Percentiles rank a stretch among this genome's conserved stretches.
phyloP scores from a whole-genome alignment of 108 stramenopile species.

The Hondaea fermentalgiana region DNA sequence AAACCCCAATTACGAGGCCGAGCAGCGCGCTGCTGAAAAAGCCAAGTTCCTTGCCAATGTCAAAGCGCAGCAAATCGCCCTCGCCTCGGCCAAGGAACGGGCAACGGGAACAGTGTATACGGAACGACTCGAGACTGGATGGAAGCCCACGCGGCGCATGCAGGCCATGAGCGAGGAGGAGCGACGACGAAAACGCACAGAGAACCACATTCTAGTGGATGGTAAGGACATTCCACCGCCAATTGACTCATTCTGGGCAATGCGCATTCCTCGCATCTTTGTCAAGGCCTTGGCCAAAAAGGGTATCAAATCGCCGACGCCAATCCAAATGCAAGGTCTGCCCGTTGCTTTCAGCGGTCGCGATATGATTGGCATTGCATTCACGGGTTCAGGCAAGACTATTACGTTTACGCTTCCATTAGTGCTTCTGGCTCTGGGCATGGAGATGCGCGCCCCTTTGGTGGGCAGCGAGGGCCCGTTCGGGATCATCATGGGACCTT shows the following conservation, averaged over 20 bases:
- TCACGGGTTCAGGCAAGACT: conserved; percentile 89
- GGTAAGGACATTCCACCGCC: conserved; percentile 74
- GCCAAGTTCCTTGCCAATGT: conserved; percentile 81
- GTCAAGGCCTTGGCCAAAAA: conserved; percentile 63
- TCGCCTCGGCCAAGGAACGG: conserved; percentile 81
- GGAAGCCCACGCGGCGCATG: conserved; percentile 73
- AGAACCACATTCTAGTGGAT: conserved; percentile 91
- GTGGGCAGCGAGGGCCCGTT: conserved; percentile 86
- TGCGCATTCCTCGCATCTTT: conserved; percentile 80
- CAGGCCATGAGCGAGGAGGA: conserved; percentile 58
- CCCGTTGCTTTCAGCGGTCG: conserved; percentile 86
- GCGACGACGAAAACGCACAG: conserved; percentile 67
- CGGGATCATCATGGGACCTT: conserved; percentile 86
- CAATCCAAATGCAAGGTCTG: conserved; percentile 98
- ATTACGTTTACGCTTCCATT: conserved; percentile 84
- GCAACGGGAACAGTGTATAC: conserved; percentile 74
- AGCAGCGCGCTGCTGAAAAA: conserved; percentile 51
- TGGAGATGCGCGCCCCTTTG: conserved; percentile 84
- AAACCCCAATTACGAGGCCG: background rate
- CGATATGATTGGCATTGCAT: conserved; percentile 99
- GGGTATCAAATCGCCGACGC: conserved; percentile 85
- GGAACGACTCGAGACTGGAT: conserved; percentile 68
- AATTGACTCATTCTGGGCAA: conserved; percentile 78
- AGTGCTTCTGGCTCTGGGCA: conserved; percentile 87
- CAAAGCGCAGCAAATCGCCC: conserved; percentile 82